Evolutionary conservation across 371 early-diverging fungal species (phyloP), one percentile per base, ranked within the genome.

Genomic region (Actinomortierella ambigua): DNA sequence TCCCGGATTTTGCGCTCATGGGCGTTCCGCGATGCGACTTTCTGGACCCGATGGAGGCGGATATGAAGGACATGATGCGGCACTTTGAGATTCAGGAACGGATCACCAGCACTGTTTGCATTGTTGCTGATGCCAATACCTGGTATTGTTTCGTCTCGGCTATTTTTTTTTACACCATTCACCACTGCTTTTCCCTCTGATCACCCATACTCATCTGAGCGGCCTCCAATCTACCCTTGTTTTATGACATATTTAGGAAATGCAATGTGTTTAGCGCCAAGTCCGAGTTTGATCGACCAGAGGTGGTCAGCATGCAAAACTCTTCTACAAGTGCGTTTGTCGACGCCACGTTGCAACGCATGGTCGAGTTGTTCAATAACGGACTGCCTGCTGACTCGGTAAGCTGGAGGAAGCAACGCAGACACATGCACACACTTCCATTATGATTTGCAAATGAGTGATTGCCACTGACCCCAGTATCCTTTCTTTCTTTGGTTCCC

Each of bases 1-100:
- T 83, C 66, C 79, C 88, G 3, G 87, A 85, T 50, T 86, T 86
- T 66, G 86, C 84, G 4, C 57, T 88, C 29, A 81, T 85, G 80
- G 88, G 88, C 7, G 71, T 86, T 4, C 86, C 87, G 13, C 78
- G 76, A 28, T 75, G 75, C 49, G 77, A 82, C 17, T 80, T 81
- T 50, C 69, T 81, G 39, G 73, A 83, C 28, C 69, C 78, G 6
- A 65, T 88, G 53, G 85, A 85, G 51, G 63, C 75, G 7, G 88
- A 88, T 61, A 69, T 86, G 65, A 68, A 68, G 51, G 79, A 79
- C 55, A 82, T 80, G 20, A 48, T 88, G 41, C 79, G 68, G 40
- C 76, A 77, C 43, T 69, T 64, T 44, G 61, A 63, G 53, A 63
- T 69, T 9, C 70, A 75, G 52, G 78, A 70, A 28, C 44, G 71